These are phyloP conservation scores for Paraphaeosphaeria minitans DNA, from an alignment of 2,329 filamentous ascomycete genomes.

Conservation along the genomic window DNA sequence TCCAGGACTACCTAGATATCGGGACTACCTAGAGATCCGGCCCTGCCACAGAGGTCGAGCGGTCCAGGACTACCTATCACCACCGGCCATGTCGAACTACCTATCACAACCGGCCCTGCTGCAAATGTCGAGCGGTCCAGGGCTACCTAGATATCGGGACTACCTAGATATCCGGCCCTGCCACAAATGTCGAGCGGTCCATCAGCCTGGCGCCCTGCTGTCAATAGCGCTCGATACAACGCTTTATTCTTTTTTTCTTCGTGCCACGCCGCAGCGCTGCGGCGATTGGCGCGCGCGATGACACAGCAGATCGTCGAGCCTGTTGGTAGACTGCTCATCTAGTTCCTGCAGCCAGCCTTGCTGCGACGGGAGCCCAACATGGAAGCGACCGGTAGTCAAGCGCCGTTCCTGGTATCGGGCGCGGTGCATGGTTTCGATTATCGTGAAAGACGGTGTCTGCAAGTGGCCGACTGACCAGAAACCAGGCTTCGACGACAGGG, in stretches of 20 bases:
- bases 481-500: constrained; percentile 2
- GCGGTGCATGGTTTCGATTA: constrained; percentile 21
- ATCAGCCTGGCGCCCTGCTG: neutral
- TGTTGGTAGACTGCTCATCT: neutral
- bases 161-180: no score
- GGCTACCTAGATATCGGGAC: no score
- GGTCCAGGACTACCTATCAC: no score
- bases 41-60: no score
- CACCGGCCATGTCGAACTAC: no score
- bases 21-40: no score
- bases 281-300: neutral
- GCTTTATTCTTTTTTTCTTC: neutral
- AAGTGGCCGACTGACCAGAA: constrained; percentile 10
- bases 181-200: neutral
- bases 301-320: neutral
- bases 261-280: neutral
- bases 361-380: constrained; percentile 21
- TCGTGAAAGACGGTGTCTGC: constrained; percentile 16
- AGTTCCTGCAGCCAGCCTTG: constrained; percentile 23
- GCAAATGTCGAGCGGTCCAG: no score
- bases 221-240: neutral
- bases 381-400: constrained; percentile 5
- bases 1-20: no score
- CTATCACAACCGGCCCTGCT: no score
- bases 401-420: constrained; percentile 7